Conservation (phyloP, 2,329 filamentous ascomycete species). For the Knufia fluminis region DNA sequence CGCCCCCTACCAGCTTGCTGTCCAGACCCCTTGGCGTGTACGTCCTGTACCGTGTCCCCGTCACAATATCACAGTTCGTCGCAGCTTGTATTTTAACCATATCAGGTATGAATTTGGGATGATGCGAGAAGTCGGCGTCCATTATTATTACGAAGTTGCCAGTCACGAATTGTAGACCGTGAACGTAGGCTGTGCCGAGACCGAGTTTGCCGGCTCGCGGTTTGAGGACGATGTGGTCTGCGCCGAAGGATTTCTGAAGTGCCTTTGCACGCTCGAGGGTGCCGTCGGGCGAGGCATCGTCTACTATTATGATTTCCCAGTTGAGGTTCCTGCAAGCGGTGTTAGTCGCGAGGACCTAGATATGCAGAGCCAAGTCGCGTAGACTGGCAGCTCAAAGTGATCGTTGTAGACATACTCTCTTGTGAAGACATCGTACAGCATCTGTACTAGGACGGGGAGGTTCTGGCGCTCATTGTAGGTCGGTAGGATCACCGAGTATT, state of each 20-base stretch:
- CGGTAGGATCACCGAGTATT: slow-evolving; percentile 94
- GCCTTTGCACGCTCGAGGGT: slow-evolving; percentile 86
- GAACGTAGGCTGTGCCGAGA: slow-evolving; percentile 93
- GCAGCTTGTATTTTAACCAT: slow-evolving; percentile 78
- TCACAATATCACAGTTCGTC: slow-evolving; percentile 88
- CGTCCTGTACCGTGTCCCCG: slow-evolving; percentile 78
- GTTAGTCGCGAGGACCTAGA: not conserved
- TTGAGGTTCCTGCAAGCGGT: slow-evolving; percentile 57
- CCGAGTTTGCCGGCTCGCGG: slow-evolving; percentile 89
- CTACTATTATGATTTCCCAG: slow-evolving; percentile 96
- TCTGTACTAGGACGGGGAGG: slow-evolving; percentile 88
- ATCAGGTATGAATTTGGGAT: slow-evolving; percentile 94
- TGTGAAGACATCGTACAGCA: slow-evolving; percentile 85
- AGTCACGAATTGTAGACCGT: slow-evolving; percentile 78
- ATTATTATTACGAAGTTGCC: slow-evolving; percentile 99
- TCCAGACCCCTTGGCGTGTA: slow-evolving; percentile 46
- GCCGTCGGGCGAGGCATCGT: slow-evolving; percentile 94
- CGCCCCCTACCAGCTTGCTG: slow-evolving; percentile 50
- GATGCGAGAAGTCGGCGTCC: slow-evolving; percentile 98
- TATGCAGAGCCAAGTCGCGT: not conserved
- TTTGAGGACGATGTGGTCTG: slow-evolving; percentile 70
- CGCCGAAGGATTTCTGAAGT: slow-evolving; percentile 72
- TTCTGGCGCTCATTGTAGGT: slow-evolving; percentile 99
- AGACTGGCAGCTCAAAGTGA: not conserved
- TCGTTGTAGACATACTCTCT: slow-evolving; percentile 59